phyloP scores from a whole-genome alignment of 2,329 filamentous ascomycete genomes.

The Blastomyces silverae region DNA sequence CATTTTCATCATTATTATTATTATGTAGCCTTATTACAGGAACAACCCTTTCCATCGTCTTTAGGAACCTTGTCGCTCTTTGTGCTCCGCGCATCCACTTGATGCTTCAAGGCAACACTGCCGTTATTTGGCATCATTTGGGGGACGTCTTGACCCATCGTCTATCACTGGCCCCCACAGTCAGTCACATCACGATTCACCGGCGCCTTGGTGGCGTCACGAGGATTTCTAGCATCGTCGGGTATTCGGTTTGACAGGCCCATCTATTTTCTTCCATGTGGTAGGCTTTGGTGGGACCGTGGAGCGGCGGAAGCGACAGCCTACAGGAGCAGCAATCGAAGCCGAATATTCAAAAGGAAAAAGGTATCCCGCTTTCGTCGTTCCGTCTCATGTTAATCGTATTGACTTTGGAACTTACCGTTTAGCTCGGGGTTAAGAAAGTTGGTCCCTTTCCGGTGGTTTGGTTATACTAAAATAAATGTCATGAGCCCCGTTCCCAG shows the following conservation, averaged over 20 bases:
- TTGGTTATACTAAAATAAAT: slow-evolving; percentile 11
- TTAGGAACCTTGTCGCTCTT: not conserved
- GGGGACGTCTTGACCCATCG: not conserved
- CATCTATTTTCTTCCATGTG: not conserved
- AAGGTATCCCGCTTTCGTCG: not conserved
- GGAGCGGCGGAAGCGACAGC: too few relatives aligned
- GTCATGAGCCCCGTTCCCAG: not conserved
- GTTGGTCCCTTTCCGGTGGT: slow-evolving; percentile 8
- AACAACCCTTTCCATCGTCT: not conserved
- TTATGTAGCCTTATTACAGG: not conserved
- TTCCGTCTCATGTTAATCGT: too few relatives aligned
- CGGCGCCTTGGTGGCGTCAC: not conserved
- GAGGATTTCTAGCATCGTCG: not conserved
- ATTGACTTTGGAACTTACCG: too few relatives aligned
- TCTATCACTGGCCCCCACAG: not conserved
- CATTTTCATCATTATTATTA: not conserved
- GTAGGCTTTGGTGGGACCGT: too few relatives aligned
- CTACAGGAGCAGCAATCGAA: too few relatives aligned
- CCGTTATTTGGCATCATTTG: not conserved
- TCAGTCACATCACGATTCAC: not conserved
- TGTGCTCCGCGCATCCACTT: not conserved
- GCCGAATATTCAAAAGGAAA: too few relatives aligned
- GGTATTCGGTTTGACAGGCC: not conserved
- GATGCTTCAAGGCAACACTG: not conserved
- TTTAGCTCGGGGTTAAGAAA: not conserved